Evolutionary conservation across 1,139 yeast genomes (phyloP).

Genomic region (Lodderomyces orthopsilosis): DNA sequence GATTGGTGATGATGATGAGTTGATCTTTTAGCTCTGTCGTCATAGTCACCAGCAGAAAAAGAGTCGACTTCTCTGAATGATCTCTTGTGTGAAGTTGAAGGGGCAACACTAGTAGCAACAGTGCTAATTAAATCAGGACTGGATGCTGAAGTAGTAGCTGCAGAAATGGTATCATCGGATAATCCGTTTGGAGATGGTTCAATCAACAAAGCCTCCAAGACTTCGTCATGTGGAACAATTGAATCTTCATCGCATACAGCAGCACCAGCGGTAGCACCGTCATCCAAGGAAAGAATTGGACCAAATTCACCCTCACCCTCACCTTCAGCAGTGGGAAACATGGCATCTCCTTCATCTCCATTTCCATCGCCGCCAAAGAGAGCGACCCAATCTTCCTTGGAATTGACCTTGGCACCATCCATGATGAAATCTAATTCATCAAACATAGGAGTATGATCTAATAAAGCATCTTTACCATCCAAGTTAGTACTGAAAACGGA

Average conservation of each 20-base stretch:
- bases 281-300: conserved; percentile 13
- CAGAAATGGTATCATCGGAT: conserved; percentile 15
- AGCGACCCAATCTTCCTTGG: conserved; percentile 61
- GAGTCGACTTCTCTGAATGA: conserved; percentile 30
- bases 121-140: conserved; percentile 11
- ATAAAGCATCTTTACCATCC: conserved; percentile 34
- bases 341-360: conserved; percentile 10
- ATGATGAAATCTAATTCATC: conserved; percentile 49
- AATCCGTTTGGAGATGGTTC: conserved; percentile 13
- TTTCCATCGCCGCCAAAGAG: conserved; percentile 53
- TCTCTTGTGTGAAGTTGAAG: conserved; percentile 18
- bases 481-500: conserved; percentile 56
- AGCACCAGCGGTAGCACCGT: conserved; percentile 1
- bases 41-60: conserved; percentile 14
- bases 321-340: background rate
- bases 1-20: conserved; percentile 8
- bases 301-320: conserved; percentile 6
- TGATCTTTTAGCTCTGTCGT: conserved; percentile 16
- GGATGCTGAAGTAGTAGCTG: conserved; percentile 11
- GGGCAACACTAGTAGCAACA: conserved; percentile 10
- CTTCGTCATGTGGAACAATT: conserved; percentile 23
- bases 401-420: conserved; percentile 45
- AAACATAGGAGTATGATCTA: conserved; percentile 63
- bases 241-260: conserved; percentile 11
- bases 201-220: conserved; percentile 16